Base-by-base conservation (phyloP, 2,329 filamentous ascomycete genomes). In the Epichloe sp. region DNA sequence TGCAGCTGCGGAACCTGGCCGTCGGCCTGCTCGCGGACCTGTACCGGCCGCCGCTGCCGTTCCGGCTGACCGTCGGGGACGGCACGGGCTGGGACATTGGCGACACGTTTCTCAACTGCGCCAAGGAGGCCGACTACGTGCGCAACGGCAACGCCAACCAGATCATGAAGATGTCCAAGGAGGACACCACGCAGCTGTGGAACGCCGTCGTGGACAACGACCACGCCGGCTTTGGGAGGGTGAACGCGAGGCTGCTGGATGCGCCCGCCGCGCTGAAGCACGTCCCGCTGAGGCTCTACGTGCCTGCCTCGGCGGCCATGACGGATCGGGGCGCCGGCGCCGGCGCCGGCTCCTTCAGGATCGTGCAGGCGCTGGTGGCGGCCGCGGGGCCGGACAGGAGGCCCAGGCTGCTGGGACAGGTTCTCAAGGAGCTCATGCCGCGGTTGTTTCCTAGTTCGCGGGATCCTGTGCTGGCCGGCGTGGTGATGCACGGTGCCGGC, bases 251-350 rank as follows among this genome's bases (percentile, higher is more conserved):
- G 55, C 78, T 96, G 3, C 78, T 97, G 54, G 85, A 86, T 60
- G 79, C 85, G 3, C 82, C 88, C 1, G 79, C 80, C 6, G 79
- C 83, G 17, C 77, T 96, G 49, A 83, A 83, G 54, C 83, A 95
- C 66, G 76, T 97, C n/a, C 93, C 93, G 0, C 69, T 97, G 40
- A 83, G 90, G 50, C 71, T 97, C 50, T 98, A 96, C 67, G 80
- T 97, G 47, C 86, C 85, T n/a, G 44, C 34, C 7, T 45, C 31
- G 14, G 44, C 44, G 11, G 6, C 42, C 1, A 45, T 17, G 14
- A 4, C 42, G 6, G 48, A 17, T 7, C 23, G 26, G 7, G 58
- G 35, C 2, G 58, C 23, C 12, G 58, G 54, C 36, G 64, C 64
- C 17, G 58, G 19, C 19, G 19, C 68, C 2, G 79, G 77, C 17